Evolutionary conservation across 2,329 filamentous ascomycete genomes (phyloP), one percentile per base, ranked within the genome.

Genomic region (Orbilia javanica): DNA sequence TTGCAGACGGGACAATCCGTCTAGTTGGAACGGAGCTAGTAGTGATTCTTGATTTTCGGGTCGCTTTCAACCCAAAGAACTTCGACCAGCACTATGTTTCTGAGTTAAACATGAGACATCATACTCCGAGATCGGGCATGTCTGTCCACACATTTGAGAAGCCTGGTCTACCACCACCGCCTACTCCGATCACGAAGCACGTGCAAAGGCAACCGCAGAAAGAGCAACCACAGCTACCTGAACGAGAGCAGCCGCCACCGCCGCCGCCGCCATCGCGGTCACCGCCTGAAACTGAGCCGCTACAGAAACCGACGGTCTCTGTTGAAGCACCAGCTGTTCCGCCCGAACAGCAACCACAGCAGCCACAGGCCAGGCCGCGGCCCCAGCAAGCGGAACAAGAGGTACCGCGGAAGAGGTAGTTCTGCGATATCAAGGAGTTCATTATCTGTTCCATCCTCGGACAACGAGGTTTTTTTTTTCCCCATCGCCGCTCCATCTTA

Each of bases 41-140:
- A 6, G 18, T 79, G 25, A 71, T 79, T 31, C 39, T 79, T 18
- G 75, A 79, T 34, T 79, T 73, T 36, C 68, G 63, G 31, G 75
- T 73, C 6, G 75, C 75, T 4, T 69, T 79, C 57, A 69, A 79
- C 34, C 75, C 75, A 3, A 79, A 79, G 48, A 79, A 79, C 31
- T 57, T 68, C 22, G 68, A 78, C 7, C 68, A 78, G 31, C 31
- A 57, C 13, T 50, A 68, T 39, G 62, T 78, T 6, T 78, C 72
- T 22, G 53, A 60, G 7, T 4, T 78, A 11, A 71, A 68, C 11
- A 22, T 53, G 18, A 71, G 74, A 20, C 67, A 78, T 50, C 62
- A 67, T 22, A 31, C 25, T 22, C 57, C 62, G 13, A 52, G 66
- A 39, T 27, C 55, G 11, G 52, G 53, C 13, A 46, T 67, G 46